phyloP scores from a whole-genome alignment of 2,329 filamentous ascomycete species.

The Aspergillus pseudoterreus region DNA sequence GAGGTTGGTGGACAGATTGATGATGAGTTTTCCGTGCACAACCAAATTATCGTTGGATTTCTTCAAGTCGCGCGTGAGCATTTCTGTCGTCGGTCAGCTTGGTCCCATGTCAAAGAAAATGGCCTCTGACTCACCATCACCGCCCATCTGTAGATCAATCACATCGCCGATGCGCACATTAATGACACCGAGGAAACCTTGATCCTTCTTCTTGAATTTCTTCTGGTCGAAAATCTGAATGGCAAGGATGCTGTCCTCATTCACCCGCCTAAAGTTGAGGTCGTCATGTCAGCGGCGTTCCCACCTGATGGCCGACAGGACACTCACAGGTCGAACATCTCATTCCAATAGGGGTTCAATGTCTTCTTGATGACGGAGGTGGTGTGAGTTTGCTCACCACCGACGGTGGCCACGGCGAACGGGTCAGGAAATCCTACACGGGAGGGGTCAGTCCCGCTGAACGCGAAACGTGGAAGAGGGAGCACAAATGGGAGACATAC shows the following conservation, averaged over 20 bases:
- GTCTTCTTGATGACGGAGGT: conserved; percentile 96
- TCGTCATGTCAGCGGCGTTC: conserved; percentile 10
- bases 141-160: conserved; percentile 82
- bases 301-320: not conserved
- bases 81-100: conserved; percentile 56
- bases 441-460: conserved; percentile 10
- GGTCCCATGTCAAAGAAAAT: not conserved
- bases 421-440: conserved; percentile 86
- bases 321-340: conserved; percentile 93
- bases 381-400: conserved; percentile 97
- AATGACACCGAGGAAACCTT: conserved; percentile 95
- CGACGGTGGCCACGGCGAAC: conserved; percentile 94
- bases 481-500: conserved; percentile 56
- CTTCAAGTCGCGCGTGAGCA: conserved; percentile 95
- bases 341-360: conserved; percentile 99
- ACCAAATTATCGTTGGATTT: conserved; percentile 98
- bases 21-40: conserved; percentile 94
- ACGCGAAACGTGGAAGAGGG: conserved; percentile 1
- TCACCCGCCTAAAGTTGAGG: conserved; percentile 64
- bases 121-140: conserved; percentile 65
- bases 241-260: conserved; percentile 92
- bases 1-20: conserved; percentile 92
- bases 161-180: conserved; percentile 95
- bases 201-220: conserved; percentile 99
- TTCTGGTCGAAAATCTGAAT: conserved; percentile 99